phyloP scores from a whole-genome alignment of 345 rosid species.

The Fremontodendron californicum region DNA sequence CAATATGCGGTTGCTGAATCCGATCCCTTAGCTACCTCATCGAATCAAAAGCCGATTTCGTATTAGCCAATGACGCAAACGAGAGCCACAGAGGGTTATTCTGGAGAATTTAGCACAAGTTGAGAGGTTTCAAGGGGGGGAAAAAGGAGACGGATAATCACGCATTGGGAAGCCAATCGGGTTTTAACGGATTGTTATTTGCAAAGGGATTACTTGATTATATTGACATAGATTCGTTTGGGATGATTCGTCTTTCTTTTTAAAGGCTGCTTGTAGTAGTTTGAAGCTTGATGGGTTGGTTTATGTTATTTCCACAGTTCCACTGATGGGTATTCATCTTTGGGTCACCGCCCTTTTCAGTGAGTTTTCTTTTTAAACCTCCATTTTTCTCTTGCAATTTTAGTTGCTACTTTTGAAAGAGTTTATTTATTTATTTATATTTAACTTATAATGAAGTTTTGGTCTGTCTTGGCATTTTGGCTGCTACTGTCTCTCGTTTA shows the following conservation, averaged over 20 bases:
- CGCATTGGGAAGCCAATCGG: conserved; percentile 64
- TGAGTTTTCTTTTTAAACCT: too few relatives aligned
- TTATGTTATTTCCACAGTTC: conserved; percentile 70
- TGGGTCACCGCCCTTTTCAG: conserved; percentile 84
- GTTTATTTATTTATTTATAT: too few relatives aligned
- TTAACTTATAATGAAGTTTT: too few relatives aligned
- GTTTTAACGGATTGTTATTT: conserved; percentile 58
- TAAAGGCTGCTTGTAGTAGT: conserved; percentile 59
- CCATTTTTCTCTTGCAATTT: too few relatives aligned
- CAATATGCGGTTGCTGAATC: conserved; percentile 88
- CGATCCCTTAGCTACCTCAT: conserved; percentile 68
- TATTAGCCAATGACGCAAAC: conserved; percentile 84
- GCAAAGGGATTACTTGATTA: conserved; percentile 67
- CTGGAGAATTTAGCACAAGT: conserved; percentile 46
- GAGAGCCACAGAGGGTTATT: conserved; percentile 52
- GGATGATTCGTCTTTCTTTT: conserved; percentile 59
- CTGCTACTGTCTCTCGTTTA: background rate
- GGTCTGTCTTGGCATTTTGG: too few relatives aligned
- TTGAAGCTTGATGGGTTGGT: conserved; percentile 67
- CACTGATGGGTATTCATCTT: conserved; percentile 85
- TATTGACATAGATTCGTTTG: conserved; percentile 94
- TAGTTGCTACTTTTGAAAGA: too few relatives aligned
- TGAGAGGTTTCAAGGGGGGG: conserved; percentile 45
- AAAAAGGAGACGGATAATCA: conserved; percentile 63
- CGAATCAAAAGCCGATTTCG: conserved; percentile 71